Conservation (phyloP, 108 stramenopile species). For the Nitzschia palea region DNA sequence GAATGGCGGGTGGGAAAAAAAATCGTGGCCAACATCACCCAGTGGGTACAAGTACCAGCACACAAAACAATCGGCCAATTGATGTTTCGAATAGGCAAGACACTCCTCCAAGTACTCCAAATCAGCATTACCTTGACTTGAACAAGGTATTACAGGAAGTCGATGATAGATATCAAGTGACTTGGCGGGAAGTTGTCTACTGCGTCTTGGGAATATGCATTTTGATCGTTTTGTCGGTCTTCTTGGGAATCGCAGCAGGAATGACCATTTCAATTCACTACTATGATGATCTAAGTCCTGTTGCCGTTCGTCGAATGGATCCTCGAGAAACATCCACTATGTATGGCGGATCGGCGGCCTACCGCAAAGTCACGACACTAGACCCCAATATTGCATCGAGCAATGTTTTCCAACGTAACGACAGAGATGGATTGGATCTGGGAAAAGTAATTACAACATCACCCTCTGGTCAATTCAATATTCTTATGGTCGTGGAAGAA, state of each 20-base stretch:
- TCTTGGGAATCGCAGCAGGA: conserved; percentile 35
- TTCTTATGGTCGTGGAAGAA: conserved; percentile 44
- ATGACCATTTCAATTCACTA: conserved; percentile 48
- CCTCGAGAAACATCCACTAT: conserved; percentile 1
- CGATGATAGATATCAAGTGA: conserved; percentile 10
- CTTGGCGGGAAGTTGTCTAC: conserved; percentile 30
- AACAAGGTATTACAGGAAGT: conserved; percentile 19
- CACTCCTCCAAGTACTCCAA: too few species aligned
- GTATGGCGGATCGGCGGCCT: conserved; percentile 3
- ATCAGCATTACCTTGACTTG: conserved; percentile 1
- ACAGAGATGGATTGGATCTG: conserved; percentile 19
- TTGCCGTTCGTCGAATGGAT: conserved; percentile 1
- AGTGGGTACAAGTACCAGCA: too few species aligned
- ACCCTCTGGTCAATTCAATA: conserved; percentile 22
- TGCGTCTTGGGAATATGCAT: conserved; percentile 6
- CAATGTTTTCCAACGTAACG: conserved; percentile 23
- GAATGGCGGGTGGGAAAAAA: too few species aligned
- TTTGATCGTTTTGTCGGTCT: conserved; percentile 17
- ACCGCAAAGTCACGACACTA: conserved; percentile 27
- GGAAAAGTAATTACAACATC: conserved; percentile 38
- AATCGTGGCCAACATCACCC: too few species aligned
- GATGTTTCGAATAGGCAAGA: too few species aligned
- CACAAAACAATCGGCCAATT: too few species aligned
- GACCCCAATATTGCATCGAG: conserved; percentile 29
- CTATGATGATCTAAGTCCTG: conserved; percentile 31